Evolutionary conservation across 257 asterid species (phyloP).

Genomic region (Solanum chilense): DNA sequence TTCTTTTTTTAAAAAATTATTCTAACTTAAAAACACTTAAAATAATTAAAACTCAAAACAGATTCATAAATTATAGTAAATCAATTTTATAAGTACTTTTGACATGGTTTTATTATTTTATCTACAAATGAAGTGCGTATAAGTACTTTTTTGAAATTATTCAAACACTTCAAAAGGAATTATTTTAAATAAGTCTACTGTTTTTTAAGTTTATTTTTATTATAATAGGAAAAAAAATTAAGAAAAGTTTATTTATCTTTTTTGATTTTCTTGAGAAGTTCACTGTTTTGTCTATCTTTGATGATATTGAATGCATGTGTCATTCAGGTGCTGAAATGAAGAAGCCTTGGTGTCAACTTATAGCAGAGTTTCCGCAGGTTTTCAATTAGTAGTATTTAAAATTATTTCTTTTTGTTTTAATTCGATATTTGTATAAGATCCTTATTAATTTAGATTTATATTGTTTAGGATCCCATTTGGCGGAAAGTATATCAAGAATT

Average conservation of each 20-base stretch:
- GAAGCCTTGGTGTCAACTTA: conserved; percentile 57
- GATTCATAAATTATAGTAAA: too few species aligned
- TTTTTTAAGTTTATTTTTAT: background rate
- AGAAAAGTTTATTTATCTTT: background rate
- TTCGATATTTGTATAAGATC: background rate
- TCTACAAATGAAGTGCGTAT: background rate
- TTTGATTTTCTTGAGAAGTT: background rate
- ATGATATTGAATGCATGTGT: background rate
- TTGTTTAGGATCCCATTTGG: background rate
- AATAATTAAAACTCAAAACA: background rate
- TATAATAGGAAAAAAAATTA: too few species aligned
- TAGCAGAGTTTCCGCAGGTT: conserved; percentile 50
- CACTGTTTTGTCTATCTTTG: background rate
- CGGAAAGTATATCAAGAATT: background rate
- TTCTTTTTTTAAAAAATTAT: too few species aligned
- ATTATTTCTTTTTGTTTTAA: background rate
- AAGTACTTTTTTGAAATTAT: too few species aligned
- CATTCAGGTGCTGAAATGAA: conserved; percentile 20
- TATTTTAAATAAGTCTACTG: too few species aligned
- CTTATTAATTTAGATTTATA: fast-evolving
- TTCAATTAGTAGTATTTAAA: background rate
- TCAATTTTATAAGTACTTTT: background rate
- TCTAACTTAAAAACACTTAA: too few species aligned
- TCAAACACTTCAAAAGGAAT: background rate
- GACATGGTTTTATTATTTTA: too few species aligned